Evolutionary conservation across 768 basidiomycete species (phyloP), one percentile per base, ranked within the genome.

Genomic region (Psilocybe tampanensis): DNA sequence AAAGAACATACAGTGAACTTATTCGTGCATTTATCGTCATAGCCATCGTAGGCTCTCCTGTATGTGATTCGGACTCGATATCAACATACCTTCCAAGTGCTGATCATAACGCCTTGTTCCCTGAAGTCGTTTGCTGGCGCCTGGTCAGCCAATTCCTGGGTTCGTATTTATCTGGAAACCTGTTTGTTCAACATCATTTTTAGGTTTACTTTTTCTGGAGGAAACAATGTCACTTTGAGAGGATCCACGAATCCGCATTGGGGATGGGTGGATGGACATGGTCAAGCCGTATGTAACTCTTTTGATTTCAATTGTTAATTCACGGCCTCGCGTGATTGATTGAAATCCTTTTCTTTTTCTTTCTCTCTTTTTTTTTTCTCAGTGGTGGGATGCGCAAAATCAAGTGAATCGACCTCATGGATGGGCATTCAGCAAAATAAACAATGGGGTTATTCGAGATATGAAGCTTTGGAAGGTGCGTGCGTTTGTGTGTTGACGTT

Each of bases 191-290:
- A 22, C 34, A 43, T 44, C 2, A 26, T 11, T 9, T 26, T 1
- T 22, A 84, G 85, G 86, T 76, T 88, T 44, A 63, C 78, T 1
- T 84, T 86, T 58, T 70, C 68, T 2, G 82, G 80, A 12, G 84
- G 86, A 3, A 78, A 65, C 39, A 86, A 86, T 53, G 81, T 87
- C 43, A 86, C 84, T 9, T 66, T 88, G 7, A 72, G 81, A 23
- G 84, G 86, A 0, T 79, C 80, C 19, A 70, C 65, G 11, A 80
- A 87, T 58, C 79, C 82, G 0, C 56, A 81, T 2, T 83, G 82
- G 82, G 85, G 86, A n/a, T 87, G 85, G 85, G 77, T 88, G 0
- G 80, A 86, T 60, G 81, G 74, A 1, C 80, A 86, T 49, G 86
- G 86, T 1, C 83, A 86, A 70, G 74, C 74, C 23, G 81, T 80